These are phyloP conservation scores for Musa balbisiana DNA, from an alignment of 202 grass and related monocot genomes.

Conservation along the genomic window DNA sequence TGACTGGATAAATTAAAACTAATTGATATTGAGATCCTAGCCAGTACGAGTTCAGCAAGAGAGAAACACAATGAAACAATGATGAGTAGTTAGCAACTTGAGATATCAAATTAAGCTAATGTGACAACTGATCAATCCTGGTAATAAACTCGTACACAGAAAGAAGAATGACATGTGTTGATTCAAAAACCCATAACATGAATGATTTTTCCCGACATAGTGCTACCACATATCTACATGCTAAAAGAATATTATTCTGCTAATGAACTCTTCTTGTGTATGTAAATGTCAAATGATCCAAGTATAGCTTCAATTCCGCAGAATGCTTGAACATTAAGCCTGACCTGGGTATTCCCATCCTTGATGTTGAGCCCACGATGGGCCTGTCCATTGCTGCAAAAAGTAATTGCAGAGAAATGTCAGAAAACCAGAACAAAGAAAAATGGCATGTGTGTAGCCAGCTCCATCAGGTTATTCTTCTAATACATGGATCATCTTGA, in stretches of 20 bases:
- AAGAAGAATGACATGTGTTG: neutral
- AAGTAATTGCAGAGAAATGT: neutral
- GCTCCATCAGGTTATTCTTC: neutral
- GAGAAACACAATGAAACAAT: neutral
- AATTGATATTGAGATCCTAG: too few relatives aligned
- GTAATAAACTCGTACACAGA: neutral
- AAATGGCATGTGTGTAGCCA: too few relatives aligned
- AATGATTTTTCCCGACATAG: neutral
- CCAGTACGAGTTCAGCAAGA: too few relatives aligned
- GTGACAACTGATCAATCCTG: neutral
- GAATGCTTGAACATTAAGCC: neutral
- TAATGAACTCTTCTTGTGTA: neutral
- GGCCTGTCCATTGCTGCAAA: conserved; percentile 49
- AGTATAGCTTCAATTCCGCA: neutral
- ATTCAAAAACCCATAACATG: neutral
- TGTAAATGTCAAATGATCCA: neutral
- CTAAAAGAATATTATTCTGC: neutral
- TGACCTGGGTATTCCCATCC: conserved; percentile 52
- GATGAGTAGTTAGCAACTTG: neutral
- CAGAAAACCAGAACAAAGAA: neutral
- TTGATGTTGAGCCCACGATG: conserved; percentile 46
- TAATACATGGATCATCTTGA: neutral
- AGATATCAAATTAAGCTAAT: neutral
- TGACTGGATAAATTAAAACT: too few relatives aligned
- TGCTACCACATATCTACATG: neutral